phyloP scores from a whole-genome alignment of 177 flowering plant species.

The Vitis hybrid region DNA sequence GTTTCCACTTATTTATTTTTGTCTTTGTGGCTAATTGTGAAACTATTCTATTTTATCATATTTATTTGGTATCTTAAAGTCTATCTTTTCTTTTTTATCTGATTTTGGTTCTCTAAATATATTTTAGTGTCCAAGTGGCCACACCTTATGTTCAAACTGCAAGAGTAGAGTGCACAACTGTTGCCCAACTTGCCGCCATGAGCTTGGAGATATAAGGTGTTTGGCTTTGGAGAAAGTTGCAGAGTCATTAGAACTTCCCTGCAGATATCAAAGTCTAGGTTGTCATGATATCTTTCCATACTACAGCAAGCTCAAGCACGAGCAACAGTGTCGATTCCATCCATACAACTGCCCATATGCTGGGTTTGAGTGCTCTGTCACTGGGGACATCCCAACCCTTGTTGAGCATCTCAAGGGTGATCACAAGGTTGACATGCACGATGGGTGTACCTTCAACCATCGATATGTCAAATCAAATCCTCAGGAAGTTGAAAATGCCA shows the following conservation, averaged over 20 bases:
- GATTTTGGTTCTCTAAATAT: background rate
- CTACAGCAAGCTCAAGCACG: conserved; percentile 52
- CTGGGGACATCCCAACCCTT: conserved; percentile 62
- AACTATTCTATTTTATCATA: no score
- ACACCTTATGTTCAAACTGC: conserved; percentile 54
- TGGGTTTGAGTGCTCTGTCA: conserved; percentile 66
- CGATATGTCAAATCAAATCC: conserved; percentile 79
- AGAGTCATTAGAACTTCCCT: conserved; percentile 55
- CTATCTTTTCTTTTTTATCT: no score
- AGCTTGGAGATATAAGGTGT: conserved; percentile 65
- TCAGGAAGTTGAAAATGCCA: conserved; percentile 77
- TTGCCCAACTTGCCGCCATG: conserved; percentile 60
- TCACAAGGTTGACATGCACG: conserved; percentile 77
- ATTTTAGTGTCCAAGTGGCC: conserved; percentile 60
- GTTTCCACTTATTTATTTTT: no score
- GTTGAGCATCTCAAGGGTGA: conserved; percentile 69
- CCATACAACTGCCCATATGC: conserved; percentile 65
- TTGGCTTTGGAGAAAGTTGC: conserved; percentile 63
- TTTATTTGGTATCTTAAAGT: no score
- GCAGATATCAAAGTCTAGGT: conserved; percentile 48
- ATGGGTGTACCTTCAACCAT: conserved; percentile 71
- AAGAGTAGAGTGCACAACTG: conserved; percentile 38
- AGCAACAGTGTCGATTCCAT: conserved; percentile 41
- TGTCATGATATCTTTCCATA: conserved; percentile 52
- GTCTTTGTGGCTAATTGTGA: no score